Percentiles rank a stretch among this genome's conserved stretches.
phyloP scores from a whole-genome alignment of 169 alveolate species.

The Plasmodium vivax region DNA sequence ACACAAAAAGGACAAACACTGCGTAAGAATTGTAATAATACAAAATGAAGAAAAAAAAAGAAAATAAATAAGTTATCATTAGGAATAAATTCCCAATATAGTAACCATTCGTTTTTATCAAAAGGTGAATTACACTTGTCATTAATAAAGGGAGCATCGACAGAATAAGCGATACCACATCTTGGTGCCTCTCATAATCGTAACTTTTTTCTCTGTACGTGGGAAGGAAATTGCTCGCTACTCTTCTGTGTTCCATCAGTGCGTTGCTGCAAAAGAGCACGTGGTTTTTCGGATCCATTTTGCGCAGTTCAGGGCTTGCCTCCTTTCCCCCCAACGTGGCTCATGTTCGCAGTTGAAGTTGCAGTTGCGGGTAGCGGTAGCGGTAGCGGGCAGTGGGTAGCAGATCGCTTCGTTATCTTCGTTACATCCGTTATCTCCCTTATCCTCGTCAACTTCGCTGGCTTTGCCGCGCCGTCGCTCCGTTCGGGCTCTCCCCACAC shows the following conservation, averaged over 20 bases:
- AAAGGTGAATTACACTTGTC: slow-evolving; percentile 24
- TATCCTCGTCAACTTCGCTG: not conserved
- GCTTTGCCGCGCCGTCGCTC: not conserved
- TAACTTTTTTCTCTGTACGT: slow-evolving; percentile 22
- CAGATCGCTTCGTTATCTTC: not conserved
- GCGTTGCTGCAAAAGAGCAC: slow-evolving; percentile 23
- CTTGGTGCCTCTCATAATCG: slow-evolving; percentile 13
- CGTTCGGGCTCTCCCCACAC: not conserved
- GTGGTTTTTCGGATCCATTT: slow-evolving; percentile 32
- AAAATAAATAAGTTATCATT: slow-evolving; percentile 58
- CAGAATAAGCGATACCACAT: slow-evolving; percentile 11
- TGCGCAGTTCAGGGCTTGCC: not conserved
- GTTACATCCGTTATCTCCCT: too few species aligned
- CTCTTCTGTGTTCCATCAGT: slow-evolving; percentile 16
- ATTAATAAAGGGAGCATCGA: slow-evolving; percentile 50
- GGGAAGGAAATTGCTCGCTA: slow-evolving; percentile 25
- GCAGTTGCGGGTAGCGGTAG: too few species aligned
- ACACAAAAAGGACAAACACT: slow-evolving; percentile 46
- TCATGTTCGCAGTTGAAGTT: slow-evolving; percentile 13
- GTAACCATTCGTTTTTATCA: slow-evolving; percentile 37
- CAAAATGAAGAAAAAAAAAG: slow-evolving; percentile 56
- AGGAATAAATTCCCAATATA: slow-evolving; percentile 59
- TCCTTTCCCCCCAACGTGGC: slow-evolving; percentile 7
- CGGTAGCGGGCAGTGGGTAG: not conserved
- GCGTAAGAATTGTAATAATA: slow-evolving; percentile 58